Base-by-base conservation (phyloP, 345 rosid genomes). In the Rhizophora apiculata region DNA sequence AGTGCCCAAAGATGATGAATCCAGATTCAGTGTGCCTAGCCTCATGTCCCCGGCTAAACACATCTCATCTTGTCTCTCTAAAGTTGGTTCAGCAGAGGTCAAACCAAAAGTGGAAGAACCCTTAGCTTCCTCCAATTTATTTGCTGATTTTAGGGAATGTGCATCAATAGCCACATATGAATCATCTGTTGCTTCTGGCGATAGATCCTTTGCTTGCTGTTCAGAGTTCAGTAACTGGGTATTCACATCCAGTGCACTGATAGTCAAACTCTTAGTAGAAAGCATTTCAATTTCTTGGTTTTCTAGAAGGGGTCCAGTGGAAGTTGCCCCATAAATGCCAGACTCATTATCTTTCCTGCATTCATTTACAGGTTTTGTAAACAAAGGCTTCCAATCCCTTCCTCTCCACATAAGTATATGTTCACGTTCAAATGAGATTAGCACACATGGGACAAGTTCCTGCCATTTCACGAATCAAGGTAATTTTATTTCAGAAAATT, bases 401-500 rank as follows among this genome's bases (percentile, higher is more conserved):
- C 98, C 97, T 70, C 96, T 84, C 96, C 95, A 94, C 57, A 89
- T 76, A 30, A 94, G 93, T 75, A 94, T 86, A 67, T 87, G 93
- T 73, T 94, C 92, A 7, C 58, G 54, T 61, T 89, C 92, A 86
- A 89, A 94, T 43, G 97, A 89, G 61, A 94, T 84, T 39, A 91
- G 83, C 70, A 87, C 89, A 60, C 97, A 89, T 6, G 97, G 96
- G 62, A 94, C 96, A 71, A 91, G 86, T 32, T 88, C 98, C 98
- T 91, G 87, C 65, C 43, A 76, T 67, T 46, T 20, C 21, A 57
- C 54, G 58, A 76, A 31, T 53, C 54, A 22, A 54, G 48, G 36
- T 34, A 43, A 57, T 52, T 4, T 1, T 19, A 19, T 36, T 19
- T 51, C 21, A 21, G n/a, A 22, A 31, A 32, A 30, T 67, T 29